Base-by-base conservation (phyloP, 306 rosid species). In the Dryas drummondii region DNA sequence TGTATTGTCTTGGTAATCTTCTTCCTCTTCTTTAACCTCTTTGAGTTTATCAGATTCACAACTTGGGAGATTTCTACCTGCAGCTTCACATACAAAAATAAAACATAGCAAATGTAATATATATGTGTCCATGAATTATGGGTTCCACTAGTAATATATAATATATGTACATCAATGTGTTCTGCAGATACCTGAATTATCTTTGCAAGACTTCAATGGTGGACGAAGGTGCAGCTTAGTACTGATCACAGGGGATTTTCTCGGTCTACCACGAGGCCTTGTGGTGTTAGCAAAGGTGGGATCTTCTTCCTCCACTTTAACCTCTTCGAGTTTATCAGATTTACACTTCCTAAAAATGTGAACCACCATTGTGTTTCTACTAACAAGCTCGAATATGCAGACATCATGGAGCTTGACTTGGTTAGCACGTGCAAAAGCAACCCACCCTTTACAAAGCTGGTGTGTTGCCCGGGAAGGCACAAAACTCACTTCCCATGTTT, bases 231-330 rank as follows among this genome's bases (percentile, higher is more conserved):
- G 15, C 8, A 10, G 37, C 37, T 32, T 12, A 11, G 6, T 9
- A 37, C 15, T 27, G 57, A 17, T 2, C 51, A 9, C 49, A 53
- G 74, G 55, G 26, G 17, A 16, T 32, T 32, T 70, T 53, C 74
- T 70, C 37, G 72, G 56, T 49, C 72, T 48, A 48, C 51, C 62
- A 8, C n/a, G 44, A 14, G 66, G 66, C 44, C 44, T 61, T 61
- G 13, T 61, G 2, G 7, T 37, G 46, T 46, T 37, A 11, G 74
- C 6, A 12, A 48, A 53, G 37, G 47, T 46, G 52, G 49, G 37
- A 50, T 51, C 47, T 8, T 50, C 42, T 54, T 56, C 51, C 51
- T 41, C 63, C 17, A 56, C 72, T 49, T 26, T 45, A 55, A 1
- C 7, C 75, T 71, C 63, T 42, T 5, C 16, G 26, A 37, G 2